Base-by-base conservation (phyloP, 495 filamentous ascomycete genomes). In the Delitschia confertaspora region DNA sequence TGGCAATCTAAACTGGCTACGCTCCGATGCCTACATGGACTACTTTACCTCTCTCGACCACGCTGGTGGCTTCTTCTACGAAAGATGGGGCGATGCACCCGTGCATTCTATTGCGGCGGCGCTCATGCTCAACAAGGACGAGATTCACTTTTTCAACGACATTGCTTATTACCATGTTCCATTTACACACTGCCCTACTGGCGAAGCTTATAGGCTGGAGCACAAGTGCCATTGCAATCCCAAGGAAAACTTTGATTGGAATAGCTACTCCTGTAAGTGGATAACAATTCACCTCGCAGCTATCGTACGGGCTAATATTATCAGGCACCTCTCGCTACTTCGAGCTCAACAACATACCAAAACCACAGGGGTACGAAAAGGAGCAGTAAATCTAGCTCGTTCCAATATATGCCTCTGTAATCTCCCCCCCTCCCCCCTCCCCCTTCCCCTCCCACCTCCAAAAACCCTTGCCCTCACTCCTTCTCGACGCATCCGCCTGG, bases 141-240 rank as follows among this genome's bases (percentile, higher is more conserved):
- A 98, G 59, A 80, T 98, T 50, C 89, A 96, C 57, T 98, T 98
- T 70, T 98, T 94, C 71, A 85, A 98, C 59, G 91, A 98, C 57
- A 96, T 98, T 53, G 91, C 83, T 43, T 98, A 98, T 65, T 96
- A 87, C 65, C 91, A 98, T 58, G 83, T 94, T n/a, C 91, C 91
- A 5, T 98, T 98, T 60, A 96, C 89, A 17, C 91, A 98, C 66
- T 98, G 91, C 61, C 91, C 91, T 3, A 91, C 84, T 0, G 80
- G 80, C 18, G 87, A 96, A 64, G 68, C 91, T 63, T 72, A 72
- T 23, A 71, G 87, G 46, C 58, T 85, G 44, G 82, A 93, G 44
- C 73, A 84, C 40, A 88, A 85, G 62, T 98, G 91, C 62, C 78
- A 84, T 60, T 98, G 91, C 66, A 88, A 96, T 62, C 91, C 91